A percentile compares a stretch with the other conserved stretches of the same genome.
Evolutionary conservation across 73 alveolate genomes (phyloP).

Genomic region (Effrenium voratum): DNA sequence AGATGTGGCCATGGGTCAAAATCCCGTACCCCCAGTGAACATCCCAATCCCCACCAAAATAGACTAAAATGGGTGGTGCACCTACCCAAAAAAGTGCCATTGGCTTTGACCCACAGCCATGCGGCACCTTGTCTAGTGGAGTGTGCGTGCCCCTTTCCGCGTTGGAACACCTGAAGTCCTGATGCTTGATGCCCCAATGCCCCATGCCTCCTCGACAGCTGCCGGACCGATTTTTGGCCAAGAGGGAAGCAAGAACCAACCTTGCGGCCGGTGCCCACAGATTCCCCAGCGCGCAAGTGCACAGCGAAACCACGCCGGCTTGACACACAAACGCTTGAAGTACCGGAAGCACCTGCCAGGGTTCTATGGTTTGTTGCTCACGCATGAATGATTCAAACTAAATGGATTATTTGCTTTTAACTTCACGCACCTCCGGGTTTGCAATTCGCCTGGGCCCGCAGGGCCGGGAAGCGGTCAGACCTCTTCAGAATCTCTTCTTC

Average conservation of each 20-base stretch:
- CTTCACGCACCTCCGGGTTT: no score
- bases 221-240: conserved; percentile 87
- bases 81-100: no score
- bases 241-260: conserved; percentile 85
- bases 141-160: neutral
- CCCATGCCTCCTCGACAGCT: conserved; percentile 46
- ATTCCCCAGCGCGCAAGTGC: neutral
- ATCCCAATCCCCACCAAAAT: no score
- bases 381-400: neutral
- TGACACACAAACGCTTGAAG: conserved; percentile 56
- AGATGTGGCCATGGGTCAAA: no score
- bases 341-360: conserved; percentile 63
- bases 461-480: neutral
- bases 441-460: no score
- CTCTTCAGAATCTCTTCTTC: neutral
- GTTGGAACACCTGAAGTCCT: neutral
- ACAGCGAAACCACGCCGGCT: neutral
- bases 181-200: neutral
- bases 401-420: neutral
- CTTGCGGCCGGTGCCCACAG: neutral
- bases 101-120: no score
- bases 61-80: no score
- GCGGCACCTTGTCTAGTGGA: no score
- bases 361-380: no score
- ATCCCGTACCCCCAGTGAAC: no score